Conservation (phyloP, 106 monocot genomes). For the Dendrobium nobile region DNA sequence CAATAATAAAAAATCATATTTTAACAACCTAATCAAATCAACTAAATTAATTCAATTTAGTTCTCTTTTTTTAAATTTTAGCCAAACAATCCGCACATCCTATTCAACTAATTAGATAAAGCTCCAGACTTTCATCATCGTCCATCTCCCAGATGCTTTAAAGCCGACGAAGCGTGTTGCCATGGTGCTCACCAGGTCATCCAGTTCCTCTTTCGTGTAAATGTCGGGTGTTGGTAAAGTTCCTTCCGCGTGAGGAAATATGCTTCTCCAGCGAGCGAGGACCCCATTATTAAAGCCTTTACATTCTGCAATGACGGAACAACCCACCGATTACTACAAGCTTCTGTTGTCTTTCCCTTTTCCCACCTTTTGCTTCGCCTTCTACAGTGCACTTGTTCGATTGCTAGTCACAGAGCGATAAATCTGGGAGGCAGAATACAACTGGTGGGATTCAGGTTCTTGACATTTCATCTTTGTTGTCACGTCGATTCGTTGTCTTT, state of each 20-base stretch:
- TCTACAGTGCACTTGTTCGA: neutral
- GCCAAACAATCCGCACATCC: too few species aligned
- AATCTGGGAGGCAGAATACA: neutral
- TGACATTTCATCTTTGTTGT: neutral
- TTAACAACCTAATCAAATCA: too few species aligned
- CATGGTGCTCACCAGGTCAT: too few species aligned
- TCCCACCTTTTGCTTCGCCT: neutral
- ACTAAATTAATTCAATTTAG: too few species aligned
- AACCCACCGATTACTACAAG: neutral
- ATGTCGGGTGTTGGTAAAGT: too few species aligned
- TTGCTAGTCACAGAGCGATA: neutral
- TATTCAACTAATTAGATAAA: too few species aligned
- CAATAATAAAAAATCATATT: too few species aligned
- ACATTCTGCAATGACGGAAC: neutral
- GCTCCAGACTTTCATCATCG: too few species aligned
- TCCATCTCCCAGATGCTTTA: too few species aligned
- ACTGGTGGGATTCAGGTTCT: neutral
- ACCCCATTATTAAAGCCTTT: neutral
- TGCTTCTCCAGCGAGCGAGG: neutral
- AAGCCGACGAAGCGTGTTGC: too few species aligned
- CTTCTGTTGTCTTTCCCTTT: neutral
- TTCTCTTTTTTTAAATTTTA: too few species aligned
- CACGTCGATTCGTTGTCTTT: neutral
- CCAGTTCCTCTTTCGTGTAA: too few species aligned
- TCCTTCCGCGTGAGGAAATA: neutral